phyloP scores from a whole-genome alignment of 1,139 yeast genomes.

The Suhomyces coccinellae region DNA sequence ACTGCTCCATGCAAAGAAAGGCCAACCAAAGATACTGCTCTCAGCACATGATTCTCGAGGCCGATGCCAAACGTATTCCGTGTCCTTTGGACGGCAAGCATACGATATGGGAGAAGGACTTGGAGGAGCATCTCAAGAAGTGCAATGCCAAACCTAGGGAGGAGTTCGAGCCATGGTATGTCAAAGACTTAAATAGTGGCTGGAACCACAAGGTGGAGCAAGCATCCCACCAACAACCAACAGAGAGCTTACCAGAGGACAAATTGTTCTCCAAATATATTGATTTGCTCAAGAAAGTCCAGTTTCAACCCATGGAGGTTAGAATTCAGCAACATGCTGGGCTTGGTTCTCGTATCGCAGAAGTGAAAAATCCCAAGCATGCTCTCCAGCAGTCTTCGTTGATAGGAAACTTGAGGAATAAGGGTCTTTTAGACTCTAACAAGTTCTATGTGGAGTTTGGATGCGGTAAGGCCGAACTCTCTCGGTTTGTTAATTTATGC shows the following conservation, averaged over 20 bases:
- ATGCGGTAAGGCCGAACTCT: slow-evolving; percentile 84
- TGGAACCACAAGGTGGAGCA: neutral
- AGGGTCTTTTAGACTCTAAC: slow-evolving; percentile 38
- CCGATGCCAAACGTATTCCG: slow-evolving; percentile 47
- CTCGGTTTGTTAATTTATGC: slow-evolving; percentile 63
- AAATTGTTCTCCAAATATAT: slow-evolving; percentile 22
- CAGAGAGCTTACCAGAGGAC: slow-evolving; percentile 10
- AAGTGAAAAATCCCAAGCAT: slow-evolving; percentile 66
- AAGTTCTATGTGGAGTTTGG: slow-evolving; percentile 74
- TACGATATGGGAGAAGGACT: slow-evolving; percentile 62
- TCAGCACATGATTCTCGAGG: slow-evolving; percentile 48
- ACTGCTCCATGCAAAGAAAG: slow-evolving; percentile 64
- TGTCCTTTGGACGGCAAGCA: slow-evolving; percentile 82
- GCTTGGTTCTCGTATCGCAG: slow-evolving; percentile 38
- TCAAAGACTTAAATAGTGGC: slow-evolving; percentile 36
- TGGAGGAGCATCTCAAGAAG: slow-evolving; percentile 57
- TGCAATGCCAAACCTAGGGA: slow-evolving; percentile 53
- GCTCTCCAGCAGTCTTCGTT: slow-evolving; percentile 80
- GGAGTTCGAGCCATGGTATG: slow-evolving; percentile 45
- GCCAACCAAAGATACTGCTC: slow-evolving; percentile 56
- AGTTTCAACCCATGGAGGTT: slow-evolving; percentile 20
- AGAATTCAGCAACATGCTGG: slow-evolving; percentile 30
- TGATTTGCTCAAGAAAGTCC: slow-evolving; percentile 19
- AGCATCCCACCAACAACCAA: too few relatives aligned
- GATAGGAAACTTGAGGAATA: slow-evolving; percentile 62